Evolutionary conservation across 2,329 filamentous ascomycete genomes (phyloP).

Genomic region (Chrysoporthe austroafricana): DNA sequence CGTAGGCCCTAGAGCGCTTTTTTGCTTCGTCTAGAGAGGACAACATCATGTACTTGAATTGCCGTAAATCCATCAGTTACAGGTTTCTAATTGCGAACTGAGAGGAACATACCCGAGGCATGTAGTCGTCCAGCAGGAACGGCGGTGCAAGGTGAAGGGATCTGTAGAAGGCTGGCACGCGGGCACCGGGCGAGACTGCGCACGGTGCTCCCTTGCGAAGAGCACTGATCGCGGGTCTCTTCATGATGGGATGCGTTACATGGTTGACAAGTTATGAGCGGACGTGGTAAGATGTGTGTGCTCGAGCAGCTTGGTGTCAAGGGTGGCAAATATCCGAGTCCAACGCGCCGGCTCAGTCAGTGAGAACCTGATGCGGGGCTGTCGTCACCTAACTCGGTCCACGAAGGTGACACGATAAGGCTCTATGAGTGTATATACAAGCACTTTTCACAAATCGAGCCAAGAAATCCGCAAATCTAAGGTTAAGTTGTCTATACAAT

Average conservation of each 20-base stretch:
- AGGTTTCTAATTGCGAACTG: neutral
- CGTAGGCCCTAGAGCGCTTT: conserved; percentile 75
- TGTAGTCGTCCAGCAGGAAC: conserved; percentile 76
- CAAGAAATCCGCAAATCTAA: neutral
- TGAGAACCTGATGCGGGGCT: neutral
- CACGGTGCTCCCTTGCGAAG: conserved; percentile 7
- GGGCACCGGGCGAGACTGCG: neutral
- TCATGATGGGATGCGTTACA: conserved; percentile 10
- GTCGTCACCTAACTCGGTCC: neutral
- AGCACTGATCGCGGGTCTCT: conserved; percentile 7
- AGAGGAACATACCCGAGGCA: conserved; percentile 52
- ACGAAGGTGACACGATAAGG: neutral
- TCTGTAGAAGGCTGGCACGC: conserved; percentile 4
- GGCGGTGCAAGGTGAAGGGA: conserved; percentile 60
- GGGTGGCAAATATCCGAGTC: conserved; percentile 13
- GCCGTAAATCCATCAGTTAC: neutral
- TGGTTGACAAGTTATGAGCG: neutral
- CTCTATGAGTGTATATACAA: neutral
- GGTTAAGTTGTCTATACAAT: neutral
- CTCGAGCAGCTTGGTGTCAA: neutral
- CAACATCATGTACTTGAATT: conserved; percentile 61
- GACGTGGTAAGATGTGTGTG: neutral
- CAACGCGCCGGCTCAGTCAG: neutral
- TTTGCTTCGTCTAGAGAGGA: conserved; percentile 69
- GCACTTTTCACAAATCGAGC: neutral